These are phyloP conservation scores for Dianthus caryophyllus DNA, from an alignment of 148 eudicot species.

Conservation along the genomic window DNA sequence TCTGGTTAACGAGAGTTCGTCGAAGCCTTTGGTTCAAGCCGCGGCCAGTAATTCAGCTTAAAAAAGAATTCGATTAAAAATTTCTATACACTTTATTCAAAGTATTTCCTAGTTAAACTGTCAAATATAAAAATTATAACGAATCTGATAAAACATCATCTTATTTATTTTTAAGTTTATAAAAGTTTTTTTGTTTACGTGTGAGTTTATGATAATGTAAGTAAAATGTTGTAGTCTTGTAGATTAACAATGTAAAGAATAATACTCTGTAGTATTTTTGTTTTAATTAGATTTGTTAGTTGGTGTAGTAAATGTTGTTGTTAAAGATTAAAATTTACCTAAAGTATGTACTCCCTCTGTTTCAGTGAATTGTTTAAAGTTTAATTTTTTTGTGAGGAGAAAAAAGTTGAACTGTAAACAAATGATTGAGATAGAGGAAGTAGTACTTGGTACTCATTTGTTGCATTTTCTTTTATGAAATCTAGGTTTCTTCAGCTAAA, in stretches of 20 bases:
- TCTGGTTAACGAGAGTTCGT: slow-evolving; percentile 30
- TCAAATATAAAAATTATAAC: too few relatives aligned
- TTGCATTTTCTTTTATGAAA: background rate
- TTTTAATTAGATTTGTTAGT: background rate
- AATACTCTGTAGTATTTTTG: background rate
- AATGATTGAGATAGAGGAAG: too few relatives aligned
- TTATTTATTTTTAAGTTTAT: background rate
- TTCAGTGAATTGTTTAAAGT: too few relatives aligned
- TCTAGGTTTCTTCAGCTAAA: slow-evolving; percentile 12
- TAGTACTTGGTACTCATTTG: slow-evolving; percentile 1
- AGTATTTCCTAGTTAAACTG: too few relatives aligned
- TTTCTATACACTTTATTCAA: too few relatives aligned
- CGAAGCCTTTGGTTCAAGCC: slow-evolving; percentile 35
- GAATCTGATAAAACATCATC: background rate
- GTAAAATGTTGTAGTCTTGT: background rate
- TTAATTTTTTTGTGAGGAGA: too few relatives aligned
- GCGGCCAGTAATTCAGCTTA: slow-evolving; percentile 8
- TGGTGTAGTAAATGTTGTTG: too few relatives aligned
- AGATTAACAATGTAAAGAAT: background rate
- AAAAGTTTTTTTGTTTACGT: slow-evolving; percentile 1
- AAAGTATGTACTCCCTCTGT: too few relatives aligned
- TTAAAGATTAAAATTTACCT: too few relatives aligned
- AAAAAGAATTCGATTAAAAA: too few relatives aligned
- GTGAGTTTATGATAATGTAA: background rate
- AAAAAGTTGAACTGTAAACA: too few relatives aligned